These are phyloP conservation scores for Cutaneotrichosporon spelunceum DNA, from an alignment of 1,284 basidiomycete species.

Conservation along the genomic window DNA sequence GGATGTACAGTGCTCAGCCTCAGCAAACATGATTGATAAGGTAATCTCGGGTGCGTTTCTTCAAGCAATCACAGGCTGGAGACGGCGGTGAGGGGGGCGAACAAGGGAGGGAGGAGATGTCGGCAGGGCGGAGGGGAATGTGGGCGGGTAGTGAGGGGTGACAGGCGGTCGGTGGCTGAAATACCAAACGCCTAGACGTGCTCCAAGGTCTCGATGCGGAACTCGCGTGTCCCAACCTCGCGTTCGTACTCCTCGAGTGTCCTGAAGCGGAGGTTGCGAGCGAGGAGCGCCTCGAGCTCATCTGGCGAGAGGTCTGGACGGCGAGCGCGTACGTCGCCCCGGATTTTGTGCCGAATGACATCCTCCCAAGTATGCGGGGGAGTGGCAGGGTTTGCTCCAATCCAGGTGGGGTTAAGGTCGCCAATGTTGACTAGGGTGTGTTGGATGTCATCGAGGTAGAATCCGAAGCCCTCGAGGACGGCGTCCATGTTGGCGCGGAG, in stretches of 20 bases:
- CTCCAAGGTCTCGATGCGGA: background rate
- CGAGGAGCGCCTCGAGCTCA: background rate
- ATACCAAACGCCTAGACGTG: background rate
- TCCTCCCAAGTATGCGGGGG: background rate
- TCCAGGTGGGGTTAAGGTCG: background rate
- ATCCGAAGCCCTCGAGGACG: background rate
- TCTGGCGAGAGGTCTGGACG: background rate
- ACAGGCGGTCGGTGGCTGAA: background rate
- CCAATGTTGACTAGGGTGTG: conserved; percentile 4
- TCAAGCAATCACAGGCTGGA: background rate
- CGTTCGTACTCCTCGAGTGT: background rate
- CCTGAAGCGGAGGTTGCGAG: background rate
- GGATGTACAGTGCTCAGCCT: background rate
- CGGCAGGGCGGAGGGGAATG: background rate
- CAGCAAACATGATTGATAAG: background rate
- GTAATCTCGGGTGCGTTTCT: background rate
- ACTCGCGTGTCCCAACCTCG: background rate
- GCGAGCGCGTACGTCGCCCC: background rate
- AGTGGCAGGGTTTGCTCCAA: background rate
- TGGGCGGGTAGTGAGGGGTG: background rate
- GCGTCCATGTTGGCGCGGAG: background rate
- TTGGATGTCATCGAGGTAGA: background rate
- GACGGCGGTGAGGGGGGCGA: background rate
- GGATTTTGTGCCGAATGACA: conserved; percentile 1
- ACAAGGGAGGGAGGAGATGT: background rate